Conservation (phyloP, 192 early-diverging fungal species). For the Coemansia aciculifera region DNA sequence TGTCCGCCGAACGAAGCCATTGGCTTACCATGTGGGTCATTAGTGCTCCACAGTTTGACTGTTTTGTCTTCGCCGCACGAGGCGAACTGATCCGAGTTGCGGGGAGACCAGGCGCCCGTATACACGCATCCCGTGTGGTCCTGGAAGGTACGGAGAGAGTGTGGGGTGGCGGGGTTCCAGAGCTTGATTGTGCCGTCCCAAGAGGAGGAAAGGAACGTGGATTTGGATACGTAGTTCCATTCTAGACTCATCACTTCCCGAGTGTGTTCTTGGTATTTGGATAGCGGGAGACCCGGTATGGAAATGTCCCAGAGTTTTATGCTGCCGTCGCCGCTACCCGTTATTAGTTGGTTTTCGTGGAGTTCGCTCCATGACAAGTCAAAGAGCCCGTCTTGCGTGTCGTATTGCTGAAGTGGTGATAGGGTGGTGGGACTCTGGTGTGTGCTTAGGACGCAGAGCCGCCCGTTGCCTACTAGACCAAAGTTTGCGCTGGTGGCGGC, state of each 20-base stretch:
- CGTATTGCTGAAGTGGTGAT: slow-evolving; percentile 62
- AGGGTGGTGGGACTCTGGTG: slow-evolving; percentile 18
- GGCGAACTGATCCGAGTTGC: slow-evolving; percentile 73
- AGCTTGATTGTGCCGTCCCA: slow-evolving; percentile 96
- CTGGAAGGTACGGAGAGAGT: slow-evolving; percentile 80
- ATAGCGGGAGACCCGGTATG: slow-evolving; percentile 61
- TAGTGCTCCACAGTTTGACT: slow-evolving; percentile 89
- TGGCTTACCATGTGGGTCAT: slow-evolving; percentile 61
- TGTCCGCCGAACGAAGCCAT: slow-evolving; percentile 77
- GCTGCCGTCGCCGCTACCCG: slow-evolving; percentile 90
- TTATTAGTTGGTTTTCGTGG: slow-evolving; percentile 92
- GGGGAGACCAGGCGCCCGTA: slow-evolving; percentile 81
- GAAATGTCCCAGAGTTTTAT: slow-evolving; percentile 94
- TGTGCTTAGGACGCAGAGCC: slow-evolving; percentile 72
- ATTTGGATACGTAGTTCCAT: slow-evolving; percentile 92
- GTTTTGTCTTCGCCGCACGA: slow-evolving; percentile 90
- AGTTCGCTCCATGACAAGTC: slow-evolving; percentile 94
- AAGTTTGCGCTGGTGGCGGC: slow-evolving; percentile 90
- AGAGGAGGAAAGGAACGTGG: slow-evolving; percentile 86
- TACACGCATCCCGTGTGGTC: slow-evolving; percentile 96
- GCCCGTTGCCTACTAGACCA: slow-evolving; percentile 95
- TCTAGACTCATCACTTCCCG: slow-evolving; percentile 92
- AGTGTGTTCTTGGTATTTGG: slow-evolving; percentile 89
- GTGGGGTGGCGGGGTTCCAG: slow-evolving; percentile 82
- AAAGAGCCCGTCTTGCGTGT: slow-evolving; percentile 96